phyloP scores from a whole-genome alignment of 2,329 filamentous ascomycete species.

The Kalmusia sp. region DNA sequence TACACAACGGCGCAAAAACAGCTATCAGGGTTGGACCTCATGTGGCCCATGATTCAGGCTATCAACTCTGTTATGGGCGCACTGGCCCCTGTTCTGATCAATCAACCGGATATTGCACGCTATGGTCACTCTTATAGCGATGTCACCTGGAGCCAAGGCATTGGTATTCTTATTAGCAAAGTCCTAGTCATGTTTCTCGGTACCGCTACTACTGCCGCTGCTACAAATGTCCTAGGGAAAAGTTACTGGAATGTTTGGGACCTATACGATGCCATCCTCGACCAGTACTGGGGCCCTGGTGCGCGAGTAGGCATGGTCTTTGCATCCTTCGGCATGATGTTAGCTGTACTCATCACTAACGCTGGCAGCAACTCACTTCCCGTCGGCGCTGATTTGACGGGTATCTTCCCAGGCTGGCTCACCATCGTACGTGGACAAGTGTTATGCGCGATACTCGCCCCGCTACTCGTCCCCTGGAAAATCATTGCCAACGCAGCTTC shows the following conservation, averaged over 20 bases:
- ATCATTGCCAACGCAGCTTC: constrained; percentile 1
- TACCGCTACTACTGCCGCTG: background rate
- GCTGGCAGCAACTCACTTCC: constrained; percentile 1
- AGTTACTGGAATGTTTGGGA: constrained; percentile 6
- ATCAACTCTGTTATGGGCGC: constrained; percentile 20
- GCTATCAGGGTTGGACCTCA: constrained; percentile 14
- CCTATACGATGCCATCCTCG: constrained; percentile 23
- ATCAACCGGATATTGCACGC: constrained; percentile 1
- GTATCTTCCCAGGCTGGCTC: background rate
- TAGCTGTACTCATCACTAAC: background rate
- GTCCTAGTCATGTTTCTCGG: constrained; percentile 1
- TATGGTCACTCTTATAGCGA: constrained; percentile 1
- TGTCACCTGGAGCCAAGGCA: constrained; percentile 4
- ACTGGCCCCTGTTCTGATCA: background rate
- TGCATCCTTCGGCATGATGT: constrained; percentile 3
- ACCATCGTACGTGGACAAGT: background rate
- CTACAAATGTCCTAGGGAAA: background rate
- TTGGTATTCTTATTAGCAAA: background rate
- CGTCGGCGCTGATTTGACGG: background rate
- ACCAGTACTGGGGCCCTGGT: constrained; percentile 21
- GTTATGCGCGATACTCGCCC: background rate
- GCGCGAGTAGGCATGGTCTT: background rate
- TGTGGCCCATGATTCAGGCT: constrained; percentile 20
- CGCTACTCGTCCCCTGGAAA: constrained; percentile 4
- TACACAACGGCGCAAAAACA: constrained; percentile 25